Percentiles rank a stretch among this genome's conserved stretches.
Conservation (phyloP, 805 yeast genomes). For the Cyberlindnera mycetangii region DNA sequence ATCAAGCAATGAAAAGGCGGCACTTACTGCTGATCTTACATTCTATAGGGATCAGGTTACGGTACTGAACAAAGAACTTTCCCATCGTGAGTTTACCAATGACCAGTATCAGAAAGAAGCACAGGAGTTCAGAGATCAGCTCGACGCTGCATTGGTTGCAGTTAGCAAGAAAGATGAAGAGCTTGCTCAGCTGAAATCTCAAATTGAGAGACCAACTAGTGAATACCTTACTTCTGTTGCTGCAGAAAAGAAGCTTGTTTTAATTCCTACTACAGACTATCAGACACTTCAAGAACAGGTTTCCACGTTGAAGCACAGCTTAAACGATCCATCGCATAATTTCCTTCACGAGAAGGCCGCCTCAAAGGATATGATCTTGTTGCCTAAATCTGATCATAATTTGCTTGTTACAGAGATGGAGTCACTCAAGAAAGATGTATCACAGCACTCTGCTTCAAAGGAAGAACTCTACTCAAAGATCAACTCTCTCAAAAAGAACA, state of each 20-base stretch:
- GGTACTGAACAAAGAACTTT: slow-evolving; percentile 9
- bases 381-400: slow-evolving; percentile 13
- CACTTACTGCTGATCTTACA: background rate
- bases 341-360: slow-evolving; percentile 15
- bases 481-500: background rate
- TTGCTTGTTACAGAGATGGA: slow-evolving; percentile 8
- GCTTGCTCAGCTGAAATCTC: slow-evolving; percentile 5
- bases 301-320: slow-evolving; percentile 8
- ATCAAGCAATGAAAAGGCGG: background rate
- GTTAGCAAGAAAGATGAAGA: slow-evolving; percentile 3
- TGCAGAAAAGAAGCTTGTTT: slow-evolving; percentile 20
- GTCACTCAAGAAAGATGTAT: background rate
- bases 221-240: slow-evolving; percentile 31
- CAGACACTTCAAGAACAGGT: slow-evolving; percentile 8
- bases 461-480: background rate
- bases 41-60: slow-evolving; percentile 2
- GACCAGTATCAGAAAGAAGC: slow-evolving; percentile 23
- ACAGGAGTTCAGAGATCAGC: slow-evolving; percentile 22
- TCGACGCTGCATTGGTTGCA: slow-evolving; percentile 15
- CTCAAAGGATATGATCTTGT: slow-evolving; percentile 15
- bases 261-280: slow-evolving; percentile 18
- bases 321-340: slow-evolving; percentile 19
- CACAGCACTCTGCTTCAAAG: background rate
- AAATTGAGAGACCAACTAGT: slow-evolving; percentile 30
- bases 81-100: slow-evolving; percentile 19